Conservation (phyloP, 768 basidiomycete species). For the Pholiota microspora region DNA sequence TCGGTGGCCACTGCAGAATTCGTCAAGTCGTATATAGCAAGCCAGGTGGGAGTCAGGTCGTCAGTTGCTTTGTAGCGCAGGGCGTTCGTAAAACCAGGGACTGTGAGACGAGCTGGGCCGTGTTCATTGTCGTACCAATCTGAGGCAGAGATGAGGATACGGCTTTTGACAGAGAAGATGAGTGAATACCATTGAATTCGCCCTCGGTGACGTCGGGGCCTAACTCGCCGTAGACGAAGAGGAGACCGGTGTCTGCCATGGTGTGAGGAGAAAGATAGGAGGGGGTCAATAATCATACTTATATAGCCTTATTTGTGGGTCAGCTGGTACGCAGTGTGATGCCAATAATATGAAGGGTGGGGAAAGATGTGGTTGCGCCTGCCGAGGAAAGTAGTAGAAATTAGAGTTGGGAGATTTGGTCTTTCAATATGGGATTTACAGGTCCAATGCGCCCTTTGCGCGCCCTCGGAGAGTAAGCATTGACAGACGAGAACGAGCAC, state of each 20-base stretch:
- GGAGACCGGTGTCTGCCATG: constrained; percentile 24
- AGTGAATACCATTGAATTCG: constrained; percentile 29
- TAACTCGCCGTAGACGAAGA: constrained; percentile 29
- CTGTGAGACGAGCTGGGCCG: constrained; percentile 27
- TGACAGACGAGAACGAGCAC: too few species aligned
- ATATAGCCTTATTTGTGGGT: too few species aligned
- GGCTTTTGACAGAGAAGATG: background rate
- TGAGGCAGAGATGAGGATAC: constrained; percentile 5
- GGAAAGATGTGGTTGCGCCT: too few species aligned
- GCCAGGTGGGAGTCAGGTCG: constrained; percentile 16
- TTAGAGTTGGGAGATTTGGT: too few species aligned
- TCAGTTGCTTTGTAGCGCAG: constrained; percentile 32
- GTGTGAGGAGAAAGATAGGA: constrained; percentile 4
- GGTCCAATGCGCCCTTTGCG: too few species aligned
- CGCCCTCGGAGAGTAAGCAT: too few species aligned
- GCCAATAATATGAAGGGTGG: too few species aligned
- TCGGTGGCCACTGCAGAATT: constrained; percentile 20
- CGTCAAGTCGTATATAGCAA: constrained; percentile 29
- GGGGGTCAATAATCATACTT: too few species aligned
- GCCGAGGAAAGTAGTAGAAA: too few species aligned
- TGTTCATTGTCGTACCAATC: constrained; percentile 38
- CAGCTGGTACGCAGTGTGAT: too few species aligned
- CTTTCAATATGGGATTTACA: too few species aligned
- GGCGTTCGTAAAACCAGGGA: constrained; percentile 29
- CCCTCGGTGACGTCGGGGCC: constrained; percentile 26